Conservation (phyloP, 179 eudicot species). For the Dionaea muscipula region DNA sequence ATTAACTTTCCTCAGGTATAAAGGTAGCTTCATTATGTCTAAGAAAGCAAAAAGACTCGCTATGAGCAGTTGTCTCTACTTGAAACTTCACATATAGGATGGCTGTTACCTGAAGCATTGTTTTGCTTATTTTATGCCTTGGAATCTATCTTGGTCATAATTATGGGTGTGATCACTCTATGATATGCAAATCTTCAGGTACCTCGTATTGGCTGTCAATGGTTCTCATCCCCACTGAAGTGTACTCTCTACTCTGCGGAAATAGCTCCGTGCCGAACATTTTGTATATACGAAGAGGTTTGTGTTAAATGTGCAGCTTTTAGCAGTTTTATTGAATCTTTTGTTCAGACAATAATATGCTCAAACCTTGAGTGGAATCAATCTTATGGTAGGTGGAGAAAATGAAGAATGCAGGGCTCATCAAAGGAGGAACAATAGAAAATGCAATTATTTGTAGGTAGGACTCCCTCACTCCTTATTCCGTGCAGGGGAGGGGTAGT, state of each 20-base stretch:
- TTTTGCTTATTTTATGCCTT: too few species aligned
- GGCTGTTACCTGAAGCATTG: too few species aligned
- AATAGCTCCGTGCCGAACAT: conserved; percentile 79
- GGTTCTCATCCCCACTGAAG: conserved; percentile 47
- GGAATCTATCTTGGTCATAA: too few species aligned
- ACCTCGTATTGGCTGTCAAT: conserved; percentile 71
- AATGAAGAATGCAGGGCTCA: conserved; percentile 65
- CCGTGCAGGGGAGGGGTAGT: neutral
- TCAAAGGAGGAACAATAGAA: conserved; percentile 82
- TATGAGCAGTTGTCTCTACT: too few species aligned
- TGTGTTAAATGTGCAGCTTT: neutral
- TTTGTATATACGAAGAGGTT: conserved; percentile 90
- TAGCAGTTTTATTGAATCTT: neutral
- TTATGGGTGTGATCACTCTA: too few species aligned
- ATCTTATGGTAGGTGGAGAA: conserved; percentile 52
- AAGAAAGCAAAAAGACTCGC: neutral
- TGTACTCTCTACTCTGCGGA: conserved; percentile 42
- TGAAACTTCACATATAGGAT: too few species aligned
- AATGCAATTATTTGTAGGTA: conserved; percentile 90
- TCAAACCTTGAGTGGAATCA: too few species aligned
- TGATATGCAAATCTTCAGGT: too few species aligned
- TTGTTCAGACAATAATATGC: too few species aligned
- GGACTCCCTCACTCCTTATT: conserved; percentile 10
- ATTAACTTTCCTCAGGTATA: conserved; percentile 69
- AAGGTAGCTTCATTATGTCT: neutral